A percentile compares a stretch with the other conserved stretches of the same genome.
phyloP scores from a whole-genome alignment of 2,329 filamentous ascomycete species.

The Ophiostoma sp. region DNA sequence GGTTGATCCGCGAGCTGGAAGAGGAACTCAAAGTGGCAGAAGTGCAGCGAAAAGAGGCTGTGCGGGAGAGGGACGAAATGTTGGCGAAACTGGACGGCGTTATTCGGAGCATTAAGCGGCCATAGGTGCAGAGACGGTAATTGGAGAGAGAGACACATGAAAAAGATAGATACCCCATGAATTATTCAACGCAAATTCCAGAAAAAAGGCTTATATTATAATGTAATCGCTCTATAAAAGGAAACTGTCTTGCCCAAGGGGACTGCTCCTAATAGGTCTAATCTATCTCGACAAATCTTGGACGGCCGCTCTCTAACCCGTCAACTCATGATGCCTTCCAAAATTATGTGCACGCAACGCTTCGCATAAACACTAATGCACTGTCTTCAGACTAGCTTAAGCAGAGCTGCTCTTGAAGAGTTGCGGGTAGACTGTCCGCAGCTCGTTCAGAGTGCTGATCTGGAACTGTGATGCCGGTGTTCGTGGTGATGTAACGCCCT shows the following conservation, averaged over 20 bases:
- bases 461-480: constrained; percentile 70
- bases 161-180: constrained; percentile 25
- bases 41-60: constrained; percentile 60
- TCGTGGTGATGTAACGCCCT: constrained; percentile 63
- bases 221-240: neutral
- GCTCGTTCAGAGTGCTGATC: constrained; percentile 72
- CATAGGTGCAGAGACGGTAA: neutral
- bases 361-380: neutral
- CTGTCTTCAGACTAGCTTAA: neutral
- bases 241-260: neutral
- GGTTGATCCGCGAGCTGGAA: constrained; percentile 64
- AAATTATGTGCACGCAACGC: neutral
- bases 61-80: constrained; percentile 64
- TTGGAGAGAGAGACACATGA: neutral
- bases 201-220: neutral
- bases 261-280: neutral
- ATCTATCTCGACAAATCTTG: neutral
- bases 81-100: constrained; percentile 61
- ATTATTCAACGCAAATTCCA: neutral
- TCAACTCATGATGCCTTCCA: neutral
- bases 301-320: neutral
- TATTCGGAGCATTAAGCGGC: constrained; percentile 60
- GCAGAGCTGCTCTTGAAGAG: constrained; percentile 65
- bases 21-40: constrained; percentile 65
- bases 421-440: constrained; percentile 75